Evolutionary conservation across 2,329 filamentous ascomycete genomes (phyloP).

Genomic region (Penicillium occitanis): DNA sequence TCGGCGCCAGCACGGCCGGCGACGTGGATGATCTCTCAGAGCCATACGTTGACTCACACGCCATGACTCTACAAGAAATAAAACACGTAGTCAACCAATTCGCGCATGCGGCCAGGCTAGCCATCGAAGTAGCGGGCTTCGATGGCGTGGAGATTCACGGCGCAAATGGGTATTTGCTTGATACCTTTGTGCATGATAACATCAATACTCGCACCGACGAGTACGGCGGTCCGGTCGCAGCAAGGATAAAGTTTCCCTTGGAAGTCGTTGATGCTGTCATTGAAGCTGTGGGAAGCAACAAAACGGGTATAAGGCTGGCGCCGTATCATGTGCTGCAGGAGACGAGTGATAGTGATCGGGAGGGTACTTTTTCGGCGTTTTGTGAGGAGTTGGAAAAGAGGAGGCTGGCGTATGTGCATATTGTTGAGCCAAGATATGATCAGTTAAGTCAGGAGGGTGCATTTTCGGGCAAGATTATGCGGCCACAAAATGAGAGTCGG

Average conservation of each 20-base stretch:
- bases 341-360: background rate
- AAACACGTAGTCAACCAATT: conserved; percentile 61
- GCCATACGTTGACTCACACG: background rate
- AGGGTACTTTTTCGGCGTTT: background rate
- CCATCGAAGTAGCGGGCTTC: conserved; percentile 64
- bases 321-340: background rate
- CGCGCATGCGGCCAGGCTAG: conserved; percentile 56
- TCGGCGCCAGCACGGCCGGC: background rate
- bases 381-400: background rate
- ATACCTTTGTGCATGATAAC: conserved; percentile 66
- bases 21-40: background rate
- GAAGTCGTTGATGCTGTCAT: conserved; percentile 50
- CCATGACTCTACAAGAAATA: conserved; percentile 61
- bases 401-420: background rate
- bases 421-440: background rate
- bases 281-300: conserved; percentile 35
- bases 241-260: conserved; percentile 64
- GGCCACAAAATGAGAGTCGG: background rate
- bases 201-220: conserved; percentile 64
- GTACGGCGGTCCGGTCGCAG: conserved; percentile 55
- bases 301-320: background rate
- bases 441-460: background rate
- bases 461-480: background rate
- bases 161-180: conserved; percentile 75
- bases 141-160: conserved; percentile 77